phyloP scores from a whole-genome alignment of 164 flowering plant genomes.

The Aristolochia fimbriata region DNA sequence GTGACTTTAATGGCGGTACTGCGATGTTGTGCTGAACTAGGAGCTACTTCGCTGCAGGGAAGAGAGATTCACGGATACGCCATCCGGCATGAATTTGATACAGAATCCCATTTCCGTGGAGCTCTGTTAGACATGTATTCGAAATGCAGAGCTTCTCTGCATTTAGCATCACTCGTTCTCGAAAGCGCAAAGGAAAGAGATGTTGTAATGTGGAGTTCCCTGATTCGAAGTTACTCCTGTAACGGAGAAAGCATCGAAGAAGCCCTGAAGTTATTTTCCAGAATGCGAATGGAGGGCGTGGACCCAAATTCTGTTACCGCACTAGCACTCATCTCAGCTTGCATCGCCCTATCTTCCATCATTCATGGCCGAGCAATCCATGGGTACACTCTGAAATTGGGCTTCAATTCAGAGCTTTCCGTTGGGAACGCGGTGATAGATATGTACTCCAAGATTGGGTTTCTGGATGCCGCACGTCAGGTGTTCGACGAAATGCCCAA shows the following conservation, averaged over 20 bases:
- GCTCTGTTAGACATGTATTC: slow-evolving; percentile 41
- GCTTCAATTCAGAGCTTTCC: slow-evolving; percentile 18
- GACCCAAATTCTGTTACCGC: slow-evolving; percentile 41
- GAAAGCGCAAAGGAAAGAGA: neutral
- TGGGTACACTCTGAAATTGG: slow-evolving; percentile 24
- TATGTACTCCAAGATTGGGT: slow-evolving; percentile 63
- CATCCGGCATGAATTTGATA: slow-evolving; percentile 30
- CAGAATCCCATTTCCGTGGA: slow-evolving; percentile 26
- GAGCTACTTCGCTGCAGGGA: slow-evolving; percentile 19
- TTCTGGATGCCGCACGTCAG: slow-evolving; percentile 21
- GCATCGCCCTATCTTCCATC: slow-evolving; percentile 19
- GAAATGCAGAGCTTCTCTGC: slow-evolving; percentile 10
- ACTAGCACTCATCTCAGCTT: slow-evolving; percentile 33
- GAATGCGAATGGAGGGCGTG: slow-evolving; percentile 37
- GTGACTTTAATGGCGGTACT: slow-evolving; percentile 37
- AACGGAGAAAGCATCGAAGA: slow-evolving; percentile 14
- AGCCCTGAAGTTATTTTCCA: slow-evolving; percentile 29
- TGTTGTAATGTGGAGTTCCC: slow-evolving; percentile 1
- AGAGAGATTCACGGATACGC: slow-evolving; percentile 54
- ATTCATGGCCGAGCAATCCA: slow-evolving; percentile 32
- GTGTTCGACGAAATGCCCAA: slow-evolving; percentile 34
- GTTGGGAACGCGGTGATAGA: slow-evolving; percentile 47
- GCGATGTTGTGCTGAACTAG: slow-evolving; percentile 33
- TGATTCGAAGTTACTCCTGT: slow-evolving; percentile 9
- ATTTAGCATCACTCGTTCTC: neutral